Base-by-base conservation (phyloP, 2,329 filamentous ascomycete species). In the Trichoderma sp. region DNA sequence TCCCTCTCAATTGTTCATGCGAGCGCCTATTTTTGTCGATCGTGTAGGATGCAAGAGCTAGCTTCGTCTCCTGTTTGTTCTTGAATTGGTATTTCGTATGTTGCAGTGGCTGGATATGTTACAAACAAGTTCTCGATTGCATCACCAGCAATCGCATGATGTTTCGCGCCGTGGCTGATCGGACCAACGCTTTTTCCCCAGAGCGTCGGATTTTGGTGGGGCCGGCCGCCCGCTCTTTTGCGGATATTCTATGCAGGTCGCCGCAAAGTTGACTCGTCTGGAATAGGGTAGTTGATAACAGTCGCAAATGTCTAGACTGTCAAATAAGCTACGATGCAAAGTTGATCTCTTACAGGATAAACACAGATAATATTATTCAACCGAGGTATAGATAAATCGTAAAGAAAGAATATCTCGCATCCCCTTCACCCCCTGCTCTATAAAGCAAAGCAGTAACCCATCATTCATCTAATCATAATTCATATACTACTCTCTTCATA, bases 171-270 rank as follows among this genome's bases (percentile, higher is more conserved):
- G 63, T 66, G 63, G 63, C 63, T 58, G 63, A 49, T 49, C 63
- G 63, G 63, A 58, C 63, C 63, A 39, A 56, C 34, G 63, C 63
- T 66, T 66, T 66, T 58, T 34, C 63, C 39, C 63, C 37, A 49
- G 52, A 18, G 49, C 26, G n/a, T 52, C 63, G 63, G 63, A 58
- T 66, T 66, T 66, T 49, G 56, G 63, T 52, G 56, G 63, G 63
- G 63, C 52, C 52, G 37, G 63, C 28, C n/a, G 34, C 52, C 63
- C 63, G 63, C 49, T 60, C 18, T 11, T 43, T 6, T 37, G 14
- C 49, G 32, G 56, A 39, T 10, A 60, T 49, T n/a, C 26, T 5
- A 60, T 49, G 28, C 26, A 34, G 10, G 26, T 39, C 21, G 28
- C 39, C 34, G 18, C 10, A 24, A 32, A 24, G 21, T 49, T 49